Conservation (phyloP, 2,329 filamentous ascomycete genomes). For the Capronia americana region DNA sequence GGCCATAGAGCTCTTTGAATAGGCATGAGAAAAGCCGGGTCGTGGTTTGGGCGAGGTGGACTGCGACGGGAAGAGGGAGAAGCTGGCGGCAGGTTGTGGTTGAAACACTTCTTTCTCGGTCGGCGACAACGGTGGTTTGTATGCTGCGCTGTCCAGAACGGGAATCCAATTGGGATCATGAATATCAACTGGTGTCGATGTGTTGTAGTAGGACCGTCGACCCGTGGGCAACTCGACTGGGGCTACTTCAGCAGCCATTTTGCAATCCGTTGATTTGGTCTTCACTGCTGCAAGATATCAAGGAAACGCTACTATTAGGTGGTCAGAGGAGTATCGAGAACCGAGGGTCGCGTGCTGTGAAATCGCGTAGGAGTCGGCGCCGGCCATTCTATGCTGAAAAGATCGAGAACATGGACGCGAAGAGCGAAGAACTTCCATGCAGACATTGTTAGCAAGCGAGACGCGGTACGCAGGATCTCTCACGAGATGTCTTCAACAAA, state of each 20-base stretch:
- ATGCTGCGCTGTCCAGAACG: conserved; percentile 28
- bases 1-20: conserved; percentile 36
- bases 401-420: conserved; percentile 6
- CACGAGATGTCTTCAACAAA: conserved; percentile 1
- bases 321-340: background rate
- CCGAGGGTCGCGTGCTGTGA: background rate
- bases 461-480: background rate
- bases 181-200: conserved; percentile 32
- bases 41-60: conserved; percentile 31
- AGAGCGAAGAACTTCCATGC: conserved; percentile 4
- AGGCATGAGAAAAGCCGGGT: conserved; percentile 29
- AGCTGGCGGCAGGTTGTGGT: conserved; percentile 24
- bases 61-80: conserved; percentile 33
- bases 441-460: conserved; percentile 18
- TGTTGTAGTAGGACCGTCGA: conserved; percentile 35
- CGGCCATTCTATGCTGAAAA: conserved; percentile 9
- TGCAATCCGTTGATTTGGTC: background rate
- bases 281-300: background rate
- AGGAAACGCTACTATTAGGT: background rate
- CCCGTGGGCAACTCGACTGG: conserved; percentile 37
- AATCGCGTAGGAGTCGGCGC: background rate
- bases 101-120: conserved; percentile 32
- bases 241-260: conserved; percentile 32
- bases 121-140: conserved; percentile 29
- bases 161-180: conserved; percentile 40